These are phyloP conservation scores for Pichia manshurica DNA, from an alignment of 805 yeast species.

Conservation along the genomic window DNA sequence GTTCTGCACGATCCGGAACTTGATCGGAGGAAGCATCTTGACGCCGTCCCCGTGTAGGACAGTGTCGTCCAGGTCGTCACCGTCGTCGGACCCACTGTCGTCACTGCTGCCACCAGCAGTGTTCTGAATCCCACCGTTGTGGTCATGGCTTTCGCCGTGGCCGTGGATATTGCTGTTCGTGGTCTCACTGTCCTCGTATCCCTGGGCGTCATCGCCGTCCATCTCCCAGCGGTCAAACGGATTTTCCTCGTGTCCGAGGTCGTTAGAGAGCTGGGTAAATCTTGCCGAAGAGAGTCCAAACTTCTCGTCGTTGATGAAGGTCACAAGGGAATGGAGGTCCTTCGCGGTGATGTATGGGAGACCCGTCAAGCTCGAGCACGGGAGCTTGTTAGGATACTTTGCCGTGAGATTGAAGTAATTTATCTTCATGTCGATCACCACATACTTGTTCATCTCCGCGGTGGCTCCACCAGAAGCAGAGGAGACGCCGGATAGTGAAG, in stretches of 20 bases:
- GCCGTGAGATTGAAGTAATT: slow-evolving; percentile 61
- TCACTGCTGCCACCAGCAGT: slow-evolving; percentile 3
- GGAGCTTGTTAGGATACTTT: slow-evolving; percentile 40
- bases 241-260: slow-evolving; percentile 12
- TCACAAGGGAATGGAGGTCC: slow-evolving; percentile 54
- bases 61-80: background rate
- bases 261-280: slow-evolving; percentile 3
- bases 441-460: slow-evolving; percentile 40
- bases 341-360: slow-evolving; percentile 53
- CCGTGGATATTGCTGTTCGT: too few species aligned
- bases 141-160: too few species aligned
- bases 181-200: too few species aligned
- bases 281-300: slow-evolving; percentile 24
- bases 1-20: slow-evolving; percentile 42
- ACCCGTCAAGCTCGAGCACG: slow-evolving; percentile 46
- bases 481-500: too few species aligned
- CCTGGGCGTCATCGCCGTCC: too few species aligned
- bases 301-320: slow-evolving; percentile 50
- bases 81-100: slow-evolving; percentile 24
- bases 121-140: too few species aligned
- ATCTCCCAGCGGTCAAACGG: too few species aligned
- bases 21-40: slow-evolving; percentile 30
- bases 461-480: too few species aligned
- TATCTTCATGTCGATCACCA: slow-evolving; percentile 61
- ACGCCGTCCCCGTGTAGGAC: background rate